Base-by-base conservation (phyloP, 176 grass and related monocot genomes). In the Poa annua region DNA sequence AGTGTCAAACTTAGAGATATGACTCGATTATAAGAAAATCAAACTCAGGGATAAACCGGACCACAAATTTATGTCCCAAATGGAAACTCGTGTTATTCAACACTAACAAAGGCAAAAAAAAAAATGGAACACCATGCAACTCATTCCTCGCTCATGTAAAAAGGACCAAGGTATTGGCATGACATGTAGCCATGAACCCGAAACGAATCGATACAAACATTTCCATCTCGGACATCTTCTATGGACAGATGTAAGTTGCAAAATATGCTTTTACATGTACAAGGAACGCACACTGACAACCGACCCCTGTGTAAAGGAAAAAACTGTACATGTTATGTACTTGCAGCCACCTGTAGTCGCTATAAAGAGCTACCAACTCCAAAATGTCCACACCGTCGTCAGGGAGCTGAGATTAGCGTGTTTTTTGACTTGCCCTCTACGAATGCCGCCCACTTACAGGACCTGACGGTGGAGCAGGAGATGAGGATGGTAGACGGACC, bases 301-400 rank as follows among this genome's bases (percentile, higher is more conserved):
- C 32, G 35, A 66, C 35, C 52, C 57, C 72, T 84, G 56, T 80
- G 77, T 78, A 89, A 89, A 14, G 44, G 76, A 81, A 54, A 52
- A 82, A 81, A 77, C 91, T 92, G 81, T 92, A 92, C 87, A 89
- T 78, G 86, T 75, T 92, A 92, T 88, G 80, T 88, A 91, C 89
- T 81, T 66, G 69, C 55, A 86, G 48, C 41, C 45, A 74, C 47
- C 71, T 42, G 48, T 9, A 38, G 45, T 44, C 77, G 51, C 67
- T 63, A 22, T 63, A 48, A 78, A 71, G 45, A 6, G 22, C 35
- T 36, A 73, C 34, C 66, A 21, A 78, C 32, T 71, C 76, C 54
- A 76, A 55, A 78, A 78, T 78, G 65, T 20, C 77, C 17, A 78
- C 5, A 8, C 26, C 7, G 1, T 12, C 26, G 2, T 42, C 32